Base-by-base conservation (phyloP, 495 filamentous ascomycete genomes). In the Penicillium canescens region DNA sequence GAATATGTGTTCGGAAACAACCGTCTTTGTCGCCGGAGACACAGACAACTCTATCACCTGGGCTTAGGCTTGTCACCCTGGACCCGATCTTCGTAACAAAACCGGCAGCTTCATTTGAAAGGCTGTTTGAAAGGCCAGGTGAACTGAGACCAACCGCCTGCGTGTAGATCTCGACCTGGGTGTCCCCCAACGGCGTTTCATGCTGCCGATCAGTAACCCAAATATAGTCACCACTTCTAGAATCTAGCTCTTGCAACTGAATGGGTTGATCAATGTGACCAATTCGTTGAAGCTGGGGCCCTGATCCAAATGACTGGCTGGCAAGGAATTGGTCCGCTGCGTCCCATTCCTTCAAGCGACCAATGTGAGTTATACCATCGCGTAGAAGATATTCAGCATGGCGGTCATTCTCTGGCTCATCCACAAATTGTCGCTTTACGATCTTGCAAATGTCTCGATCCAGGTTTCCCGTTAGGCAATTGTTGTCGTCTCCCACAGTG, bases 361-460 rank as follows among this genome's bases (percentile, higher is more conserved):
- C 59, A 21, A 69, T 58, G 31, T 72, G 59, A n/a, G 70, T 56
- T 2, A 60, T 55, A 14, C 56, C 50, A 42, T 67, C 26, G 9
- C 42, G 46, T 21, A 69, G 18, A 33, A 56, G 43, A 49, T 61
- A 66, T 24, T 69, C 67, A 4, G 56, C 62, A 42, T 69, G 60
- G 6, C 55, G 50, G 28, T 66, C 65, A 13, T 35, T 44, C 1
- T 33, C 20, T 1, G 45, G 24, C 4, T 42, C 23, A 7, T 43
- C 45, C 26, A 53, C 13, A 31, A 69, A 69, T 44, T 69, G 67
- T 9, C 56, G 53, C 3, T 51, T 39, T 7, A 54, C n/a, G 6
- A 72, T 60, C 4, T 50, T 53, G 36, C 38, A 38, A 8, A 66
- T 42, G 5, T 46, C 34, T 4, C 11, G 21, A 10, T 42, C 50